Evolutionary conservation across 225 moss, liverwort and hornwort genomes (phyloP).

Genomic region (Pseudisothecium myosuroides): DNA sequence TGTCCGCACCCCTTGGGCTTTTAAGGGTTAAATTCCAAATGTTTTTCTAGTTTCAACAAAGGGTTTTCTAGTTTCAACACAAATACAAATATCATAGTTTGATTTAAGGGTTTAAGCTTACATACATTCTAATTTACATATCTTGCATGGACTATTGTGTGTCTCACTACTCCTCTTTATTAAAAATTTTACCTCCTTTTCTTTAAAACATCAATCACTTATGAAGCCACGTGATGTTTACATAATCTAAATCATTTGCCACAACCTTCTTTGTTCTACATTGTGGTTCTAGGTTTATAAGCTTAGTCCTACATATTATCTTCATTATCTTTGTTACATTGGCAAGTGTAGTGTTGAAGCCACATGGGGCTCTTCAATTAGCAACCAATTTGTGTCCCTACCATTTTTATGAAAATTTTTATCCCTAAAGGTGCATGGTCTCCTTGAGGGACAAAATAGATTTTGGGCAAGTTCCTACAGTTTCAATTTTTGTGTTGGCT

Average conservation of each 20-base stretch:
- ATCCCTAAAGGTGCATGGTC: not conserved
- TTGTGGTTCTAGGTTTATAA: accelerated
- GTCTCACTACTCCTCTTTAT: accelerated
- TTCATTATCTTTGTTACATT: not conserved
- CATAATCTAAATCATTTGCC: not conserved
- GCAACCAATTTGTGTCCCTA: not conserved
- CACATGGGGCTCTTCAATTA: accelerated
- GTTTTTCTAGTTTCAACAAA: too few relatives aligned
- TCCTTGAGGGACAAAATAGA: accelerated
- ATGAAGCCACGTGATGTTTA: not conserved
- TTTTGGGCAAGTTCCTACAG: accelerated
- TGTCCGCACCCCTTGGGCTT: too few relatives aligned
- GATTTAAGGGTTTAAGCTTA: not conserved
- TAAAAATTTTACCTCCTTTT: not conserved
- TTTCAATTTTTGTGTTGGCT: accelerated
- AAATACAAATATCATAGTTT: not conserved
- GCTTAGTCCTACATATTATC: not conserved
- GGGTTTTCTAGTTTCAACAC: too few relatives aligned
- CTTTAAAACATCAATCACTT: not conserved
- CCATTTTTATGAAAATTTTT: not conserved
- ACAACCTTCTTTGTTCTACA: not conserved
- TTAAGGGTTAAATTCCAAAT: too few relatives aligned
- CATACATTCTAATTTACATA: not conserved
- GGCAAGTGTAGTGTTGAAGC: not conserved
- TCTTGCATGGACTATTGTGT: not conserved